These are phyloP conservation scores for Elsinoe australis DNA, from an alignment of 2,329 filamentous ascomycete species.

Conservation along the genomic window DNA sequence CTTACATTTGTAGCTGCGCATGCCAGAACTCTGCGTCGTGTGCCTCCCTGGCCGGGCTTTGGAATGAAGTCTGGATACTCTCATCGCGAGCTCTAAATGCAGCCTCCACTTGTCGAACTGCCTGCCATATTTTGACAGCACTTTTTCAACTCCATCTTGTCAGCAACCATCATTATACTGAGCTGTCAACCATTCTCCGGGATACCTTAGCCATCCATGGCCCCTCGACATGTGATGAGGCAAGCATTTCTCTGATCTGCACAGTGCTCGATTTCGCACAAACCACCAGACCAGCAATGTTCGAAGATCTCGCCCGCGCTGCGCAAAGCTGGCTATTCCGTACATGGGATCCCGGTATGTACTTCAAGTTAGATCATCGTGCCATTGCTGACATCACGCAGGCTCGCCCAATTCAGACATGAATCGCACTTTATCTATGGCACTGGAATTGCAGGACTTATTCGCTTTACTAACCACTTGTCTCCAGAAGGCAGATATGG, in stretches of 20 bases:
- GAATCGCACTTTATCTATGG: too few relatives aligned
- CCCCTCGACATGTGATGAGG: slow-evolving; percentile 69
- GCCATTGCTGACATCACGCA: neutral
- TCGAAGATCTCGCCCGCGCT: slow-evolving; percentile 59
- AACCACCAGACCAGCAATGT: slow-evolving; percentile 60
- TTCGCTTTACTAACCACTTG: slow-evolving; percentile 62
- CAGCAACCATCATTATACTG: slow-evolving; percentile 57
- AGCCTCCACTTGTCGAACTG: slow-evolving; percentile 63
- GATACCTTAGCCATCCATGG: slow-evolving; percentile 74
- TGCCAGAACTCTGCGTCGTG: slow-evolving; percentile 37
- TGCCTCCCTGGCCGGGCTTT: slow-evolving; percentile 43
- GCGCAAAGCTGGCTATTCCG: slow-evolving; percentile 75
- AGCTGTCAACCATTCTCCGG: slow-evolving; percentile 65
- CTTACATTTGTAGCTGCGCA: slow-evolving; percentile 39
- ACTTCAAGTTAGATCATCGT: neutral
- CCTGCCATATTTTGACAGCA: slow-evolving; percentile 63
- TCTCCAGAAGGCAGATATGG: slow-evolving; percentile 45
- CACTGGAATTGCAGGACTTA: slow-evolving; percentile 42
- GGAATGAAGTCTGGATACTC: slow-evolving; percentile 70
- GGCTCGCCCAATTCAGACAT: too few relatives aligned
- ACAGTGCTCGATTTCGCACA: slow-evolving; percentile 60
- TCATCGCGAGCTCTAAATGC: slow-evolving; percentile 64
- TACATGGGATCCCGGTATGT: slow-evolving; percentile 70
- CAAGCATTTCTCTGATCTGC: slow-evolving; percentile 65
- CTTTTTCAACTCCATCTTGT: slow-evolving; percentile 62